Base-by-base conservation (phyloP, 106 monocot genomes). In the Apostasia shenzhenica region DNA sequence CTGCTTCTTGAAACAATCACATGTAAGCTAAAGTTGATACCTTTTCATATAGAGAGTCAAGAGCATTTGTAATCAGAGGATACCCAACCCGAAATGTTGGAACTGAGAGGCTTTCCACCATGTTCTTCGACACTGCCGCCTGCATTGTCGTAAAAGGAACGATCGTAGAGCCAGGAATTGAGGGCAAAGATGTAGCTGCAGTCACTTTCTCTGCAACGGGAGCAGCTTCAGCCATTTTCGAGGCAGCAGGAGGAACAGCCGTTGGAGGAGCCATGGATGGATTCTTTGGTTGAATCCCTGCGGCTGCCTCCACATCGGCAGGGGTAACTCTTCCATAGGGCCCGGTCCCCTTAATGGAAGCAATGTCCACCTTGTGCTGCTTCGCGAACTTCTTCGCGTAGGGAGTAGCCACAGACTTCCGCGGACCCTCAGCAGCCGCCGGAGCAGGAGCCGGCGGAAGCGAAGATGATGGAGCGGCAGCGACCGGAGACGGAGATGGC, bases 21-120 rank as follows among this genome's bases (percentile, higher is more conserved):
- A 26, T 26, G 26, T 26, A 26, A 26, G 26, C 26, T 26, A 26
- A 26, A 26, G 26, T 26, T 3, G 1, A 5, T 67, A 99, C 99
- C 99, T 83, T 93, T 57, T 90, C 90, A 52, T 90, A 93, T 9
- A 99, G 88, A 1, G 79, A 68, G 68, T 99, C 99, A 51, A 99
- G 93, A 5, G 83, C 85, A 66, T 85, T 70, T 0, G 93, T 90
- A 3, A 53, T 73, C 46, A 99, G 73, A 8, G 90, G 82, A 67
- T 99, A 99, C 2, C 99, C 99, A 51, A 99, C 99, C 13, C 99
- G 78, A 70, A 99, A 99, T 2, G 90, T 84, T 4, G 93, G 93
- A 60, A 99, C 93, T 0, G 81, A 85, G 40, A 99, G 66, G 70
- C 90, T 99, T 75, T 83, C 99, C 75, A 93, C 72, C 99, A 99